A percentile compares a stretch with the other conserved stretches of the same genome.
Evolutionary conservation across 2,329 filamentous ascomycete genomes (phyloP).

Genomic region (Leptographium flavum): DNA sequence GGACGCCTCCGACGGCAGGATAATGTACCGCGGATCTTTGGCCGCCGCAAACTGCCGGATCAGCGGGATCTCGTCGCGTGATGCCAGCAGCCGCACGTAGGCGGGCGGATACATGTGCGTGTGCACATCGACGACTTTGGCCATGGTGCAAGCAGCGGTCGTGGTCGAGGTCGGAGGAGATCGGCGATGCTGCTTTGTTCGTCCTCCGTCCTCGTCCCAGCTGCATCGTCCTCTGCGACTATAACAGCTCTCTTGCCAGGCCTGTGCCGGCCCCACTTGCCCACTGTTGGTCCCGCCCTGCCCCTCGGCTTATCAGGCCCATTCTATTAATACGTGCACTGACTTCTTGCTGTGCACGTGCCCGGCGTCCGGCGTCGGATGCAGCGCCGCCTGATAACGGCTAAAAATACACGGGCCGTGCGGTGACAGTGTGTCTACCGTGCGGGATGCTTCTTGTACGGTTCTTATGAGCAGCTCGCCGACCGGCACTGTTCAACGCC

Average conservation of each 20-base stretch:
- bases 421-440: not conserved
- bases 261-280: too few relatives aligned
- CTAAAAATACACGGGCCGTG: not conserved
- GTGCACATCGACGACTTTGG: slow-evolving; percentile 48
- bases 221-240: too few relatives aligned
- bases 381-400: not conserved
- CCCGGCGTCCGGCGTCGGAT: too few relatives aligned
- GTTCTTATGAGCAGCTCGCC: not conserved
- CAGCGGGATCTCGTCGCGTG: slow-evolving; percentile 50
- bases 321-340: too few relatives aligned
- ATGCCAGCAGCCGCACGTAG: slow-evolving; percentile 46
- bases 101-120: slow-evolving; percentile 56
- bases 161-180: not conserved
- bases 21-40: slow-evolving; percentile 50
- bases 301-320: too few relatives aligned
- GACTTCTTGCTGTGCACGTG: too few relatives aligned
- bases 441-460: too few relatives aligned
- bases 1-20: slow-evolving; percentile 31
- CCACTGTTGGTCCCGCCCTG: too few relatives aligned
- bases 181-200: too few relatives aligned
- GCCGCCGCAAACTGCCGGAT: slow-evolving; percentile 44
- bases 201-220: too few relatives aligned
- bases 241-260: too few relatives aligned
- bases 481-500: not conserved
- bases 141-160: slow-evolving; percentile 4